A percentile compares a stretch with the other conserved stretches of the same genome.
phyloP scores from a whole-genome alignment of 768 basidiomycete species.

The Tulasnella sp. region DNA sequence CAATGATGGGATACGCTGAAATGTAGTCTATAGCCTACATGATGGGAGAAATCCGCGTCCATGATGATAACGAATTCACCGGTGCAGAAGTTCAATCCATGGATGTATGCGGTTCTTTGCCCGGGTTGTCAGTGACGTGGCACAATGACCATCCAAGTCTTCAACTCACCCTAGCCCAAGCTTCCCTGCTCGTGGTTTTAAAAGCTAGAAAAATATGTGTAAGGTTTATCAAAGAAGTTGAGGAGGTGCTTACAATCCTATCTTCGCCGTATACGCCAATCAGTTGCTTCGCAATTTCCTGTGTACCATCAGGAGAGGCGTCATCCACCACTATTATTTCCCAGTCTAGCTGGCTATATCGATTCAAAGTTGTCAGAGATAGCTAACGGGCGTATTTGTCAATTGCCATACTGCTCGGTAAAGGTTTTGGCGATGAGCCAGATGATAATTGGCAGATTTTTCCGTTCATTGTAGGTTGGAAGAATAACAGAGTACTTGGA shows the following conservation, averaged over 20 bases:
- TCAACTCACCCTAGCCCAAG: constrained; percentile 66
- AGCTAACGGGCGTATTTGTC: neutral
- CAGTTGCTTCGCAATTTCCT: constrained; percentile 72
- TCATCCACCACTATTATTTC: constrained; percentile 88
- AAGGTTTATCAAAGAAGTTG: neutral
- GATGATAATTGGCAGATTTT: constrained; percentile 76
- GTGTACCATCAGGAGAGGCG: constrained; percentile 85
- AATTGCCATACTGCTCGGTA: constrained; percentile 47
- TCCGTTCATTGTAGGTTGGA: constrained; percentile 89
- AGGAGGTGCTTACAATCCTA: constrained; percentile 45
- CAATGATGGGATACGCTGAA: neutral
- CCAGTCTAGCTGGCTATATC: constrained; percentile 54
- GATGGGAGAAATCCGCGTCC: constrained; percentile 95
- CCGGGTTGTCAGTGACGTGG: constrained; percentile 1
- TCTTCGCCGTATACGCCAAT: constrained; percentile 72
- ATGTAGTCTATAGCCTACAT: constrained; percentile 40
- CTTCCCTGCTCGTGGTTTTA: constrained; percentile 82
- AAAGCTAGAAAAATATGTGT: constrained; percentile 34
- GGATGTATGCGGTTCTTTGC: constrained; percentile 76
- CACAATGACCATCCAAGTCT: neutral
- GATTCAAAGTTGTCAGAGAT: constrained; percentile 17
- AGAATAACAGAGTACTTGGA: constrained; percentile 80
- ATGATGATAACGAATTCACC: constrained; percentile 94
- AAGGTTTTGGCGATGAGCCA: constrained; percentile 77
- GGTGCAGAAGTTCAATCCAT: constrained; percentile 76